A percentile compares a stretch with the other conserved stretches of the same genome.
Evolutionary conservation across 2,329 filamentous ascomycete genomes (phyloP).

Genomic region (Zymoseptoria tritici): DNA sequence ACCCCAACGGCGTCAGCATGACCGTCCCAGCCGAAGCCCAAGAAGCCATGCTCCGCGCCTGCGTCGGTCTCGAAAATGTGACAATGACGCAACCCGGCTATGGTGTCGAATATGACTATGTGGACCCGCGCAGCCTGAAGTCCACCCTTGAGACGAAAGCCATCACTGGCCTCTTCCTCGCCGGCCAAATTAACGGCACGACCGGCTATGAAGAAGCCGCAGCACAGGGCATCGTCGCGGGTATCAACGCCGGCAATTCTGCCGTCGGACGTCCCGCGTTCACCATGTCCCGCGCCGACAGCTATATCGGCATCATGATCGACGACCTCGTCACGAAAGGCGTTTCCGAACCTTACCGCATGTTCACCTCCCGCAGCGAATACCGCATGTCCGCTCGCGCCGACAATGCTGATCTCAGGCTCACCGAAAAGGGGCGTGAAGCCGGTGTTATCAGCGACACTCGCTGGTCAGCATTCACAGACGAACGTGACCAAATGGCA

Average conservation of each 20-base stretch:
- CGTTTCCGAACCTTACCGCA: slow-evolving; percentile 92
- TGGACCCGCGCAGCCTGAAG: slow-evolving; percentile 81
- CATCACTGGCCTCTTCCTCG: slow-evolving; percentile 80
- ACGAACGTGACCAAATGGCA: slow-evolving; percentile 59
- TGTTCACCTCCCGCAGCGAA: slow-evolving; percentile 95
- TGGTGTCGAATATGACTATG: slow-evolving; percentile 97
- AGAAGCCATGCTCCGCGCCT: slow-evolving; percentile 73
- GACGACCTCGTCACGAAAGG: slow-evolving; percentile 96
- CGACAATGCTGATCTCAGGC: slow-evolving; percentile 85
- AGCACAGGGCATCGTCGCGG: slow-evolving; percentile 84
- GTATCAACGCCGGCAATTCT: slow-evolving; percentile 85
- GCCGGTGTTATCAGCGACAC: slow-evolving; percentile 72
- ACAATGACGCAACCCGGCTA: slow-evolving; percentile 93
- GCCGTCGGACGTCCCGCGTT: slow-evolving; percentile 59
- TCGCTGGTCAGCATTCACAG: slow-evolving; percentile 65
- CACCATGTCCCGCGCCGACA: slow-evolving; percentile 70
- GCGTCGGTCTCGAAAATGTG: slow-evolving; percentile 80
- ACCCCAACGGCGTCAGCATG: slow-evolving; percentile 96
- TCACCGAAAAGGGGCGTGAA: slow-evolving; percentile 68
- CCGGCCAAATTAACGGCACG: slow-evolving; percentile 96
- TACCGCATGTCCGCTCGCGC: slow-evolving; percentile 87
- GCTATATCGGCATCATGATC: slow-evolving; percentile 98
- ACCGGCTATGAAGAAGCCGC: slow-evolving; percentile 98
- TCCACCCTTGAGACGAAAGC: slow-evolving; percentile 91
- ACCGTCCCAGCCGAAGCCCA: slow-evolving; percentile 87